Evolutionary conservation across 2,329 filamentous ascomycete genomes (phyloP).

Genomic region (Cytospora chrysosperma): DNA sequence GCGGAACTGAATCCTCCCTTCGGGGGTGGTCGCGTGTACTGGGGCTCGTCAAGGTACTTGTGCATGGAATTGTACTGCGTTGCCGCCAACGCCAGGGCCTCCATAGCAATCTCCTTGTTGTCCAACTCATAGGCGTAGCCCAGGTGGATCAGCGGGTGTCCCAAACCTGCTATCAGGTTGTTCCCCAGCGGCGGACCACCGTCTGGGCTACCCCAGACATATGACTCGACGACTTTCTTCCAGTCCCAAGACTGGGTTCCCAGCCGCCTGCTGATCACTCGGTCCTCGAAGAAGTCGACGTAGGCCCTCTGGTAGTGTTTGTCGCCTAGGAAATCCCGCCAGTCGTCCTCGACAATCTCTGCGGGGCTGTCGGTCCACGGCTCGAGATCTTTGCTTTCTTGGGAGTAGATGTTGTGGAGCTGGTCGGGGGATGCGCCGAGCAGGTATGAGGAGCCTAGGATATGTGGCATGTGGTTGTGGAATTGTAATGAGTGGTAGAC

Average conservation of each 20-base stretch:
- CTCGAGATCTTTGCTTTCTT: constrained; percentile 68
- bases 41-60: constrained; percentile 69
- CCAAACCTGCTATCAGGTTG: constrained; percentile 75
- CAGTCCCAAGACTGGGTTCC: constrained; percentile 69
- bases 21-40: constrained; percentile 65
- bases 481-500: constrained; percentile 72
- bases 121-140: constrained; percentile 91
- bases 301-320: constrained; percentile 83
- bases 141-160: constrained; percentile 89
- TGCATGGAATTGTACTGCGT: constrained; percentile 59
- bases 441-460: constrained; percentile 81
- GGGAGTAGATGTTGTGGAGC: constrained; percentile 78
- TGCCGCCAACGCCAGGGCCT: constrained; percentile 72
- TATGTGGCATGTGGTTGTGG: constrained; percentile 82
- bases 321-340: constrained; percentile 80
- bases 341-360: constrained; percentile 81
- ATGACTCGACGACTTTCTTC: constrained; percentile 73
- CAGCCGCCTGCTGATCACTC: constrained; percentile 60
- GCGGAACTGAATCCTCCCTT: constrained; percentile 47
- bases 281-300: constrained; percentile 94
- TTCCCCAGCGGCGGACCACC: constrained; percentile 78
- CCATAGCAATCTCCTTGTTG: constrained; percentile 82
- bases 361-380: constrained; percentile 81
- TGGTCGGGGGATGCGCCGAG: constrained; percentile 73
- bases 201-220: constrained; percentile 56